phyloP scores from a whole-genome alignment of 768 basidiomycete genomes.

The Bullera alba region DNA sequence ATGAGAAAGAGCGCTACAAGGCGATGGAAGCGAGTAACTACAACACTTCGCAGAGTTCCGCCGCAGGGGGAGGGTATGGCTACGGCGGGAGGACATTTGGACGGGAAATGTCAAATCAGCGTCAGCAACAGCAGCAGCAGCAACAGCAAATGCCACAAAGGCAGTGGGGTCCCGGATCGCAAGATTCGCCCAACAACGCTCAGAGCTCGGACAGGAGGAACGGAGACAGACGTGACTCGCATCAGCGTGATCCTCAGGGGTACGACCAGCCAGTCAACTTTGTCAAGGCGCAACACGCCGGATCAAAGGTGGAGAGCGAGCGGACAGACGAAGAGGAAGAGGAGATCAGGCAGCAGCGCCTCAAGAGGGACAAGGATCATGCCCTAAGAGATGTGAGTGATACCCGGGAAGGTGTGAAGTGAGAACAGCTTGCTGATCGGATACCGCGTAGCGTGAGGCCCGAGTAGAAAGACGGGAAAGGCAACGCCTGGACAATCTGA shows the following conservation, averaged over 20 bases:
- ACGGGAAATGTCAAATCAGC: no score
- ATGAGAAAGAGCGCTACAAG: slow-evolving; percentile 40
- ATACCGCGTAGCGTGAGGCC: slow-evolving; percentile 76
- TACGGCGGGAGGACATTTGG: slow-evolving; percentile 59
- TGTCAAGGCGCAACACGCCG: slow-evolving; percentile 53
- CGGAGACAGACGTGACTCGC: neutral
- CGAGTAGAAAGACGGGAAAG: slow-evolving; percentile 89
- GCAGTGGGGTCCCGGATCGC: slow-evolving; percentile 6
- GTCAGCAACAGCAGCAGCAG: slow-evolving; percentile 20
- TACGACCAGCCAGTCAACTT: slow-evolving; percentile 77
- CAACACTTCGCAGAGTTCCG: neutral
- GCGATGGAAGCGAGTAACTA: slow-evolving; percentile 50
- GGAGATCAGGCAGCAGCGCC: slow-evolving; percentile 65
- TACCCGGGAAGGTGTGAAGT: neutral
- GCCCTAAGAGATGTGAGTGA: slow-evolving; percentile 71
- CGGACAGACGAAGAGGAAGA: slow-evolving; percentile 89
- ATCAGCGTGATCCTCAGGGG: slow-evolving; percentile 64
- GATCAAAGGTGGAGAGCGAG: slow-evolving; percentile 49
- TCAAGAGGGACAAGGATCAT: slow-evolving; percentile 70
- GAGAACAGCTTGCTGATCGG: slow-evolving; percentile 2
- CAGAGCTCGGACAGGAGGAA: slow-evolving; percentile 2
- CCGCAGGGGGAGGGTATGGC: slow-evolving; percentile 18
- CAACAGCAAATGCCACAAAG: slow-evolving; percentile 7
- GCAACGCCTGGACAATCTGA: slow-evolving; percentile 56
- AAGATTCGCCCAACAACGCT: slow-evolving; percentile 5